phyloP scores from a whole-genome alignment of 495 filamentous ascomycete genomes.

The Tuber microsphaerosporum region DNA sequence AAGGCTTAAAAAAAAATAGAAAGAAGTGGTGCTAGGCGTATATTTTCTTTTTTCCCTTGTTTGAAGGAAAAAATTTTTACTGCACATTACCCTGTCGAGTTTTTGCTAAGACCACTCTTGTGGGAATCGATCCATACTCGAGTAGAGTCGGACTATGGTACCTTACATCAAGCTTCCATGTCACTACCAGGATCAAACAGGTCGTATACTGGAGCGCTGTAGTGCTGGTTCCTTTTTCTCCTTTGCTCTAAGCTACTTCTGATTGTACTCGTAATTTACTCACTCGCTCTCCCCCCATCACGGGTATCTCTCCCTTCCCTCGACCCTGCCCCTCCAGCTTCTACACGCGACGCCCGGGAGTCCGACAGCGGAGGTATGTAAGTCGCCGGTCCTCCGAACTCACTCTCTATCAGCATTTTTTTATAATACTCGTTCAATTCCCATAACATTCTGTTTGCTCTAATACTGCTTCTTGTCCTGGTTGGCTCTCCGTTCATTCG shows the following conservation, averaged over 20 bases:
- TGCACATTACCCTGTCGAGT: neutral
- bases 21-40: neutral
- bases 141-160: neutral
- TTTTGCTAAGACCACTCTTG: neutral
- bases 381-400: neutral
- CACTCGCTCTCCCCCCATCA: neutral
- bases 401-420: neutral
- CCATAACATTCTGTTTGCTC: neutral
- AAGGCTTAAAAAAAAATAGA: neutral
- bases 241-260: neutral
- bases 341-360: neutral
- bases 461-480: neutral
- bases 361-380: neutral
- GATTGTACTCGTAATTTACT: neutral
- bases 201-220: neutral
- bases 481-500: neutral
- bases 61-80: neutral
- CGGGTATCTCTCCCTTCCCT: slow-evolving; percentile 1
- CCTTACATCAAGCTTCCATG: neutral
- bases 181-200: neutral
- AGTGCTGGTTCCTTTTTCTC: neutral
- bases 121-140: neutral
- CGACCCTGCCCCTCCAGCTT: neutral
- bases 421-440: neutral
- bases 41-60: neutral